A percentile compares a stretch with the other conserved stretches of the same genome.
These are phyloP conservation scores for Naegleria fowleri DNA, from an alignment of 208 protist species.

Conservation along the genomic window DNA sequence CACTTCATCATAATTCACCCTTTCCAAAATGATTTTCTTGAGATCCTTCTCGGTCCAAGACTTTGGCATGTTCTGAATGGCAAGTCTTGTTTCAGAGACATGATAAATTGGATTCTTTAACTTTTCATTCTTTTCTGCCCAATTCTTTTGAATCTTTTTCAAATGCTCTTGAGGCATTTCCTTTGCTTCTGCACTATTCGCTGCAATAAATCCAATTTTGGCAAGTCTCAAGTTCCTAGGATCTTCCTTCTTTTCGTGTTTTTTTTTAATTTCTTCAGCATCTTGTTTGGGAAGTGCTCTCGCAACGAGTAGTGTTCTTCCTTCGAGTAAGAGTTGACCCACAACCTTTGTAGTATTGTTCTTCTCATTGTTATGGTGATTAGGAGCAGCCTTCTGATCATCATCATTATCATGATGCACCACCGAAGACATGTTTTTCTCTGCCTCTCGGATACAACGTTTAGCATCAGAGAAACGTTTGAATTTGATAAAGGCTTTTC, in stretches of 20 bases:
- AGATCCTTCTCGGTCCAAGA: constrained; percentile 75
- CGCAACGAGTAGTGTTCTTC: background rate
- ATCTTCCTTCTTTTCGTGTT: constrained; percentile 74
- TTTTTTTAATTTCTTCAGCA: background rate
- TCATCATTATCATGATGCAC: background rate
- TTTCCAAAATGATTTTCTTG: constrained; percentile 63
- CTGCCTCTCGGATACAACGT: background rate
- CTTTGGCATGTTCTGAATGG: constrained; percentile 75
- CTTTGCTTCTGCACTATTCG: constrained; percentile 62
- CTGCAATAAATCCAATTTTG: constrained; percentile 70
- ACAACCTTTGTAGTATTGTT: background rate
- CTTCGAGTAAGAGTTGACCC: background rate
- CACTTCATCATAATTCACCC: constrained; percentile 65
- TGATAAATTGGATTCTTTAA: constrained; percentile 78
- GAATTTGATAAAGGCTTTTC: background rate
- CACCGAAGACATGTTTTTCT: background rate
- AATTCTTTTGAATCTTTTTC: constrained; percentile 73
- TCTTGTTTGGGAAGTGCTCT: background rate
- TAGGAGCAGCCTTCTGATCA: background rate
- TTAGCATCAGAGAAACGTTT: background rate
- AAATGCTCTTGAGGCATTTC: constrained; percentile 68
- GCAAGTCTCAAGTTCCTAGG: constrained; percentile 73
- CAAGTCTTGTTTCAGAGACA: constrained; percentile 76
- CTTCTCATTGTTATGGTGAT: background rate
- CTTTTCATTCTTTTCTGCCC: constrained; percentile 67